These are phyloP conservation scores for Verticillium dahliae DNA, from an alignment of 2,329 filamentous ascomycete species.

Conservation along the genomic window DNA sequence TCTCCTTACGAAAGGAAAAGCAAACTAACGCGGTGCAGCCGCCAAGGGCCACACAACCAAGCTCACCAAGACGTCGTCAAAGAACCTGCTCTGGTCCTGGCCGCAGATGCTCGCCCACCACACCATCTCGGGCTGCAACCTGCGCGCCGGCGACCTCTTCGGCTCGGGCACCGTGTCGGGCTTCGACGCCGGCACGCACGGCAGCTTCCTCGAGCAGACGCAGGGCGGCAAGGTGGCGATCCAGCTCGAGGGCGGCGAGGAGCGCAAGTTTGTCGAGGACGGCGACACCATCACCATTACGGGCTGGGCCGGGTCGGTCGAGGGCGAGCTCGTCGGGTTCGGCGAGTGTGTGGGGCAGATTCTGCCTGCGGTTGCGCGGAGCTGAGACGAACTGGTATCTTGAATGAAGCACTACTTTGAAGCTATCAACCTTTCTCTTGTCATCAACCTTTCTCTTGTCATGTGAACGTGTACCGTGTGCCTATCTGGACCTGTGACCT, in stretches of 20 bases:
- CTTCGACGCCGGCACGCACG: conserved; percentile 53
- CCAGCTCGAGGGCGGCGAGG: conserved; percentile 55
- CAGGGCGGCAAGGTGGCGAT: conserved; percentile 60
- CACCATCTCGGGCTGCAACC: conserved; percentile 67
- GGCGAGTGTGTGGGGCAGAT: conserved; percentile 66
- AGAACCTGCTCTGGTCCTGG: conserved; percentile 68
- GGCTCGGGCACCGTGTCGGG: conserved; percentile 73
- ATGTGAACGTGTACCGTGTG: too few species aligned
- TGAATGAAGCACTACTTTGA: too few species aligned
- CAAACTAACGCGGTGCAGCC: conserved; percentile 10
- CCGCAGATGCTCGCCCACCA: conserved; percentile 81
- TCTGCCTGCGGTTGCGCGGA: neutral
- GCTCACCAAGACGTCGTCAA: conserved; percentile 26
- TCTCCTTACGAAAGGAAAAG: too few species aligned
- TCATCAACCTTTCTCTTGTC: too few species aligned
- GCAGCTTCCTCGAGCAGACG: conserved; percentile 67
- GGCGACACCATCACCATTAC: conserved; percentile 63
- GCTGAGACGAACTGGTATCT: neutral
- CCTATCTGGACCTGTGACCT: too few species aligned
- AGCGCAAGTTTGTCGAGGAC: conserved; percentile 66
- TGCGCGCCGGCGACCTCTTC: conserved; percentile 67
- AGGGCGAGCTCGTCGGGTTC: conserved; percentile 65
- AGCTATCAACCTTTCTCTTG: too few species aligned
- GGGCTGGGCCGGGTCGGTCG: conserved; percentile 58
- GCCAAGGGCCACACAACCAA: conserved; percentile 28